These are phyloP conservation scores for Crithidia acanthocephali DNA, from an alignment of 208 protist species.

Conservation along the genomic window DNA sequence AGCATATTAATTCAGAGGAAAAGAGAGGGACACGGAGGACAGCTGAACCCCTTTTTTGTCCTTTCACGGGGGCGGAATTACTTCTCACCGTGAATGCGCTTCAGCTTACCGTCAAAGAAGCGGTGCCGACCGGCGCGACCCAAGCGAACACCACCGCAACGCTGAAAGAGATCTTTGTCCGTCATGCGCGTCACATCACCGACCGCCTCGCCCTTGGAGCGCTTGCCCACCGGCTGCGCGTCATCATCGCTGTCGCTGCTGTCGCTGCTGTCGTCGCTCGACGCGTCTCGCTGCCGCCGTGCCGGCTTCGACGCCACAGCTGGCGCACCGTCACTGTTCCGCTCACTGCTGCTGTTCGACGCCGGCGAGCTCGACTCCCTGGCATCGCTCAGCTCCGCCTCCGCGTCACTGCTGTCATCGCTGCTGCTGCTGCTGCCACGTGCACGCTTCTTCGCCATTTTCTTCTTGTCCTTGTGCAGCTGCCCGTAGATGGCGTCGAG, in stretches of 20 bases:
- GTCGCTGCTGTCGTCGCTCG: constrained; percentile 21
- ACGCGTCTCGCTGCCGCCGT: background rate
- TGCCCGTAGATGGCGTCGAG: constrained; percentile 71
- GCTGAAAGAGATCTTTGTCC: constrained; percentile 71
- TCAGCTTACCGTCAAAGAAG: constrained; percentile 88
- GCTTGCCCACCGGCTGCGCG: background rate
- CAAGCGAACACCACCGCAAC: constrained; percentile 83
- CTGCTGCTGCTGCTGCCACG: constrained; percentile 19
- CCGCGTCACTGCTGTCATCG: background rate
- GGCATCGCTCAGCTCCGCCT: background rate
- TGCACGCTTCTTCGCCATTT: constrained; percentile 1
- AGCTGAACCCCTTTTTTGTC: no score
- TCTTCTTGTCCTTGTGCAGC: constrained; percentile 30
- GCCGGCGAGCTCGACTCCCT: background rate
- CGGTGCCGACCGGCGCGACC: constrained; percentile 84
- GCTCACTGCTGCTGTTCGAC: background rate
- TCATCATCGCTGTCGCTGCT: constrained; percentile 19
- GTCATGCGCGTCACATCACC: constrained; percentile 56
- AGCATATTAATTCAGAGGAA: no score
- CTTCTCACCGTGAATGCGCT: constrained; percentile 47
- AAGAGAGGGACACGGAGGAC: no score
- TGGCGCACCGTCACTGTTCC: no score
- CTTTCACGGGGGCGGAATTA: no score
- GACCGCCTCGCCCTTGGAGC: background rate
- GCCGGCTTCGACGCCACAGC: background rate